Conservation (phyloP, 768 basidiomycete species). For the Thelephora ganbajun region DNA sequence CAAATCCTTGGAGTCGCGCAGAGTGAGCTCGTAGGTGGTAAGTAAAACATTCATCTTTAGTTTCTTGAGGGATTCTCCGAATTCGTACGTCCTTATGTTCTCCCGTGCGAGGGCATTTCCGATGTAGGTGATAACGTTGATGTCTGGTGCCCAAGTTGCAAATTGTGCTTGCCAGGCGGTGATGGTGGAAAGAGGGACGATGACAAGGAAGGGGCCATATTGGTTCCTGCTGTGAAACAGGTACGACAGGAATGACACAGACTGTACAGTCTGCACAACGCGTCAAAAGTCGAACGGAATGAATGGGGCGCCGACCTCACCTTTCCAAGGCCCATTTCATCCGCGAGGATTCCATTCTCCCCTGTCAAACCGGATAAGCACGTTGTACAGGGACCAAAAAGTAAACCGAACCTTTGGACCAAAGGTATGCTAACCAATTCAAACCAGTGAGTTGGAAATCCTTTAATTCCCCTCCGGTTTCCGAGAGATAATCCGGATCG, state of each 20-base stretch:
- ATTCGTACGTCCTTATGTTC: conserved; percentile 87
- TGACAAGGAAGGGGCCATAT: conserved; percentile 94
- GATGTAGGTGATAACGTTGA: conserved; percentile 95
- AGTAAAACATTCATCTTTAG: conserved; percentile 94
- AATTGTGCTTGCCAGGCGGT: conserved; percentile 98
- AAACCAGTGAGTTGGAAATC: conserved; percentile 97
- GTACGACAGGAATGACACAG: conserved; percentile 87
- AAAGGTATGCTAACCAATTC: conserved; percentile 97
- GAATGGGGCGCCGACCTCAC: conserved; percentile 18
- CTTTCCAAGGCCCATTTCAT: conserved; percentile 99
- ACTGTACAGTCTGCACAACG: conserved; percentile 70
- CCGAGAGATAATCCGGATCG: conserved; percentile 75
- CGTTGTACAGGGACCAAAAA: neutral
- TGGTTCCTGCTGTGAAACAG: conserved; percentile 87
- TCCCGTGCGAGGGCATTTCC: conserved; percentile 80
- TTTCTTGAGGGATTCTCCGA: conserved; percentile 76
- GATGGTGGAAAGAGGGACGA: conserved; percentile 95
- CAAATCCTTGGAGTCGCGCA: conserved; percentile 82
- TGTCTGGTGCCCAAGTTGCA: conserved; percentile 85
- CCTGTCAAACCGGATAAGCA: conserved; percentile 13
- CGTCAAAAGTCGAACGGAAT: conserved; percentile 1
- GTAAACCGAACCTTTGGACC: conserved; percentile 45
- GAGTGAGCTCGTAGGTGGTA: conserved; percentile 91
- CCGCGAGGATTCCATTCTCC: conserved; percentile 93
- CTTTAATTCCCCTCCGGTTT: conserved; percentile 77